Conservation (phyloP, 2,329 filamentous ascomycete species). For the Clarireedia hainanense region DNA sequence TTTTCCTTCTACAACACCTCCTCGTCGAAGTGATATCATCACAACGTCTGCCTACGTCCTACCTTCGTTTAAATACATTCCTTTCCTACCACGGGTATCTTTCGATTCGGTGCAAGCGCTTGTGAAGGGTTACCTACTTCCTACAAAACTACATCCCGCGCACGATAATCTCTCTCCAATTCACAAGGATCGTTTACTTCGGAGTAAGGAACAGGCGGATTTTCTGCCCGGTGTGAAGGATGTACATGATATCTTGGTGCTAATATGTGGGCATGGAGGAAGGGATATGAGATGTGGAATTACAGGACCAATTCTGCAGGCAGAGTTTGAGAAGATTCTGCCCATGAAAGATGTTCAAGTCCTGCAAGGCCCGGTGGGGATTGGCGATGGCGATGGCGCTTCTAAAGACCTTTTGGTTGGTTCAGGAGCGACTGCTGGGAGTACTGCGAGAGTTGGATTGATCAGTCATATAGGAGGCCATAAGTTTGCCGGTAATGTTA, state of each 20-base stretch:
- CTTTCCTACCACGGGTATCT: constrained; percentile 56
- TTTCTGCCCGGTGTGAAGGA: constrained; percentile 50
- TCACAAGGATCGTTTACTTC: constrained; percentile 44
- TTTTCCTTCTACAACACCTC: constrained; percentile 46
- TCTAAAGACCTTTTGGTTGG: constrained; percentile 35
- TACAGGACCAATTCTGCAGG: constrained; percentile 63
- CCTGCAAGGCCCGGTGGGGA: constrained; percentile 35
- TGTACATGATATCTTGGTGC: constrained; percentile 61
- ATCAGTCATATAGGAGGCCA: constrained; percentile 80
- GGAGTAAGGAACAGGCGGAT: constrained; percentile 44
- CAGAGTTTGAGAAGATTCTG: constrained; percentile 60
- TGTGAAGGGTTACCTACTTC: constrained; percentile 59
- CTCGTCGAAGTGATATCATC: constrained; percentile 34
- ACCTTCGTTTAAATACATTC: constrained; percentile 75
- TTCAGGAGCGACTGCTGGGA: constrained; percentile 19
- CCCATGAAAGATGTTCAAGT: constrained; percentile 42
- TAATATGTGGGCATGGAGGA: constrained; percentile 82
- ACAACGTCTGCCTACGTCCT: constrained; percentile 66
- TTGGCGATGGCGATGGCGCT: constrained; percentile 3
- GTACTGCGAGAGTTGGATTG: constrained; percentile 53
- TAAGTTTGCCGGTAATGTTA: constrained; percentile 79
- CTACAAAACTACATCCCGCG: constrained; percentile 50
- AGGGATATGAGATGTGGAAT: constrained; percentile 78
- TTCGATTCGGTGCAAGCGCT: constrained; percentile 48
- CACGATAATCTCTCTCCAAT: constrained; percentile 51